Base-by-base conservation (phyloP, 2,329 filamentous ascomycete genomes). In the Penicillium sp. region DNA sequence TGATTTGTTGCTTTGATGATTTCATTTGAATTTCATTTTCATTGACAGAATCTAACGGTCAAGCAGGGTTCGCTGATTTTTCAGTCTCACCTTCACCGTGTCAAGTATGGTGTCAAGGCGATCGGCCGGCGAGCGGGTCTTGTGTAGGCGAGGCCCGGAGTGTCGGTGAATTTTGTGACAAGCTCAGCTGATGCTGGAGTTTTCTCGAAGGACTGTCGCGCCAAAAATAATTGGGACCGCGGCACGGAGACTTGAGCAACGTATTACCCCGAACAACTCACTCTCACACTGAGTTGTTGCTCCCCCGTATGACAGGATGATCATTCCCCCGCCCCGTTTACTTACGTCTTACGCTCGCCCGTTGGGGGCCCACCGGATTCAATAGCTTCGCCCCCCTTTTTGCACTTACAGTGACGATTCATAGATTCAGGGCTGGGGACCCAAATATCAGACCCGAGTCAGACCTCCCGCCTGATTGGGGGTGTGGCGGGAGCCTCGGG, bases 101-200 rank as follows among this genome's bases (percentile, higher is more conserved):
- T 26, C 21, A 29, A 21, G n/a, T 7, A 26, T 3, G 28, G 28
- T 26, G 42, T 45, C 5, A 31, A 52, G 28, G 48, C 52, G 61
- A 64, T 64, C 60, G 48, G 46, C 56, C 46, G 18, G 37, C 24
- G 33, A 59, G 56, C 52, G 53, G 58, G 59, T 55, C 61, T 57
- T 40, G 24, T 43, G 23, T 52, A 54, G 45, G 36, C 53, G 37
- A 50, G 52, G 45, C 34, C 49, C 55, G 57, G 51, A 64, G 54
- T 64, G 62, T 65, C 61, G 62, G 62, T 65, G 62, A 64, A 65
- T 63, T 65, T 19, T 55, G 24, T 61, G 56, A 57, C 56, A 57
- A 58, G 61, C 54, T 61, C 62, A 65, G 61, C 61, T 63, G 61
- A 63, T 58, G 48, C 40, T 54, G 52, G 48, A 54, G 50, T 49